phyloP scores from a whole-genome alignment of 2,329 filamentous ascomycete genomes.

The Plectosphaerella sp. region DNA sequence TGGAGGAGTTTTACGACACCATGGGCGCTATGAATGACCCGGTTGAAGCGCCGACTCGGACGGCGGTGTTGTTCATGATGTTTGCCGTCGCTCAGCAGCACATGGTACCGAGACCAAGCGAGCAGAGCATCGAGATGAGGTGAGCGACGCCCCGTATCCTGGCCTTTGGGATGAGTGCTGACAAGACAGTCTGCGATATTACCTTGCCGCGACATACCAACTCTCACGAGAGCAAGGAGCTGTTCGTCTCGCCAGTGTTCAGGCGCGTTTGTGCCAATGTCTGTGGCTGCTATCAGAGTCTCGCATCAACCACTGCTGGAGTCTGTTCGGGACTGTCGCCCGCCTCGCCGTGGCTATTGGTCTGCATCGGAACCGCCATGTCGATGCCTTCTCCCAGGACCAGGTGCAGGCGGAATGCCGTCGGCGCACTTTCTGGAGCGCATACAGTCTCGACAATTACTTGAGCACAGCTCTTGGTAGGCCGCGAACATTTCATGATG shows the following conservation, averaged over 20 bases:
- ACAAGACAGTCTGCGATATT: conserved; percentile 18
- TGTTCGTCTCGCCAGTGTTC: conserved; percentile 30
- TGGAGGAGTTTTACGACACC: conserved; percentile 37
- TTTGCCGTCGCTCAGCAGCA: conserved; percentile 47
- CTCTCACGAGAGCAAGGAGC: conserved; percentile 29
- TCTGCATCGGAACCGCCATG: conserved; percentile 26
- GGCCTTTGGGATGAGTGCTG: neutral
- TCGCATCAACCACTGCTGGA: conserved; percentile 42
- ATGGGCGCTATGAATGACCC: conserved; percentile 27
- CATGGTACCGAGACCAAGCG: conserved; percentile 4
- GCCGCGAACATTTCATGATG: conserved; percentile 57
- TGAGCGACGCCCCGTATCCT: neutral
- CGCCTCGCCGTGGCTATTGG: conserved; percentile 31
- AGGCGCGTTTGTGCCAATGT: conserved; percentile 34
- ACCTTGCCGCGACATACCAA: conserved; percentile 27
- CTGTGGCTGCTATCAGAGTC: conserved; percentile 37
- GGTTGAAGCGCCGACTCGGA: neutral
- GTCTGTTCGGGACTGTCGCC: conserved; percentile 33
- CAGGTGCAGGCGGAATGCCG: conserved; percentile 24
- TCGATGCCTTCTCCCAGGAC: conserved; percentile 21
- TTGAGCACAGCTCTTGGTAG: conserved; percentile 58
- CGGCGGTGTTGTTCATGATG: conserved; percentile 20
- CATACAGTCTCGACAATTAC: conserved; percentile 60
- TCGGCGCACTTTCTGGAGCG: conserved; percentile 54
- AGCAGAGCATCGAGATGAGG: neutral